These are phyloP conservation scores for Cladosporium austrohemisphaericum DNA, from an alignment of 2,329 filamentous ascomycete species.

Conservation along the genomic window DNA sequence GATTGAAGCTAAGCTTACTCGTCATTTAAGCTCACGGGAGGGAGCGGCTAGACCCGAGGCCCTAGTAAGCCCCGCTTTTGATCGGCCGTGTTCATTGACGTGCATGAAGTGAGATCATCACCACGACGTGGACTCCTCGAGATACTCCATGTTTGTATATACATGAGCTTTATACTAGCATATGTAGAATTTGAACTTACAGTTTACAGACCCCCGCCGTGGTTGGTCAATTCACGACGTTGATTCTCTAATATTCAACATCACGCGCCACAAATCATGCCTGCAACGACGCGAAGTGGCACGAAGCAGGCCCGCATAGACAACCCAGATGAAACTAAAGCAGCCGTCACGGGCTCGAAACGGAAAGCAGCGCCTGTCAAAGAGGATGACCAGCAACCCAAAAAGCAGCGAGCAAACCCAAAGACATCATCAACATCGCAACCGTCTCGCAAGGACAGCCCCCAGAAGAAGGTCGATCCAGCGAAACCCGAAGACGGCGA, in stretches of 20 bases:
- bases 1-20: conserved; percentile 1
- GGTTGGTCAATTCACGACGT: neutral
- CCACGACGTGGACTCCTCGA: too few species aligned
- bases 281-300: neutral
- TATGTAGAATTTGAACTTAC: too few species aligned
- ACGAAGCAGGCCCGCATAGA: neutral
- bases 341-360: conserved; percentile 1
- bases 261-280: neutral
- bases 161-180: too few species aligned
- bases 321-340: conserved; percentile 1
- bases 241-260: neutral
- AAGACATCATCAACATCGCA: neutral
- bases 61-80: too few species aligned
- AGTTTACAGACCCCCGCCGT: too few species aligned
- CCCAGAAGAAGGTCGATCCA: neutral
- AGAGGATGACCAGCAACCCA: neutral
- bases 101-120: too few species aligned
- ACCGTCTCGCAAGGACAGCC: neutral
- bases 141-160: too few species aligned
- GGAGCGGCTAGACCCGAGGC: too few species aligned
- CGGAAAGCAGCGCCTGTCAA: neutral
- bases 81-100: too few species aligned
- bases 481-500: neutral
- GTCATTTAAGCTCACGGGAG: neutral
- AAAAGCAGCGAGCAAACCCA: neutral